Conservation (phyloP, 352 stramenopile genomes). For the Phytophthora niederhauseri region DNA sequence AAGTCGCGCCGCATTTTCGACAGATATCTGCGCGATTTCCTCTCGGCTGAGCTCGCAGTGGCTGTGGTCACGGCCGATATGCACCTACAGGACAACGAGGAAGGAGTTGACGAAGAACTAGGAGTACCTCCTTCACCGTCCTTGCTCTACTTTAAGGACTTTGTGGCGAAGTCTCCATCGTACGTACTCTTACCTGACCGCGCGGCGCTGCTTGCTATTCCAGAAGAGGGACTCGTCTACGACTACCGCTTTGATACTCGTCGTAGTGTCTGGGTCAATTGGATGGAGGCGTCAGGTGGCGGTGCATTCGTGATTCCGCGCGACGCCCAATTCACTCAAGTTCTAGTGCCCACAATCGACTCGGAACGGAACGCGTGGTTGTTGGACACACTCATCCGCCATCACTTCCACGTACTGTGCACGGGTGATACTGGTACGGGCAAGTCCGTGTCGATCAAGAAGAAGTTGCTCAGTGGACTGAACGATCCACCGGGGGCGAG, state of each 20-base stretch:
- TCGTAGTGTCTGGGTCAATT: slow-evolving; percentile 80
- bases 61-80: slow-evolving; percentile 24
- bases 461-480: slow-evolving; percentile 89
- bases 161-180: slow-evolving; percentile 82
- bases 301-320: slow-evolving; percentile 65
- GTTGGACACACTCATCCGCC: slow-evolving; percentile 86
- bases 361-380: slow-evolving; percentile 93
- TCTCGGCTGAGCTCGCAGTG: slow-evolving; percentile 43
- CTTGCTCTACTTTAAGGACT: slow-evolving; percentile 75
- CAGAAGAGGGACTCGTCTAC: slow-evolving; percentile 84
- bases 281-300: slow-evolving; percentile 57
- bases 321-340: slow-evolving; percentile 85
- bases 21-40: slow-evolving; percentile 78
- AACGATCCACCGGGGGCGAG: slow-evolving; percentile 43
- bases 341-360: slow-evolving; percentile 94
- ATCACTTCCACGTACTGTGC: slow-evolving; percentile 92
- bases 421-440: slow-evolving; percentile 94
- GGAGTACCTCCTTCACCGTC: slow-evolving; percentile 35
- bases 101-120: slow-evolving; percentile 32
- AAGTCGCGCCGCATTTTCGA: slow-evolving; percentile 88
- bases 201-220: slow-evolving; percentile 46
- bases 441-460: slow-evolving; percentile 95
- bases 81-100: slow-evolving; percentile 8
- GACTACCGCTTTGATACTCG: slow-evolving; percentile 93
- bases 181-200: slow-evolving; percentile 56